phyloP scores from a whole-genome alignment of 225 moss, liverwort and hornwort genomes.

The Climacium dendroides region DNA sequence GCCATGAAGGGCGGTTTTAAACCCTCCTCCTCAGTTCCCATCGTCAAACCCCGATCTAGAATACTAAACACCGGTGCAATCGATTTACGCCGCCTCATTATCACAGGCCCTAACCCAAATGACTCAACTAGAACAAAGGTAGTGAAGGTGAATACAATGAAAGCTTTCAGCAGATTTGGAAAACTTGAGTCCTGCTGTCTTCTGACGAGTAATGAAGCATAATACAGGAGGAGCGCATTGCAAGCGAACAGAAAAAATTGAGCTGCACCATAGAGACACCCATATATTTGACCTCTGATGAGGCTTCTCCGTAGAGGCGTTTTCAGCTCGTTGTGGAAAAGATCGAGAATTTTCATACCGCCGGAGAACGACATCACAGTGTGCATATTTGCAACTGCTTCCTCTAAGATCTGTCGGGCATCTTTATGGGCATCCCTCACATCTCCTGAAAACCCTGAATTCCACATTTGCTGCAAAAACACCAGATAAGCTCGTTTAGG shows the following conservation, averaged over 20 bases:
- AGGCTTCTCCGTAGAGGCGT: constrained; percentile 38
- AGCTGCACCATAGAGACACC: constrained; percentile 48
- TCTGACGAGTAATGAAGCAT: constrained; percentile 32
- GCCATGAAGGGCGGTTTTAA: constrained; percentile 45
- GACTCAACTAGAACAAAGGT: constrained; percentile 52
- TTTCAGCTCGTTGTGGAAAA: constrained; percentile 47
- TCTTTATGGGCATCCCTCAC: constrained; percentile 53
- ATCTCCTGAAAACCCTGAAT: constrained; percentile 53
- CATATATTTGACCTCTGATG: constrained; percentile 44
- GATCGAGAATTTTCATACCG: constrained; percentile 36
- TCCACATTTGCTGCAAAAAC: constrained; percentile 60
- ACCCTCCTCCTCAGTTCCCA: constrained; percentile 45
- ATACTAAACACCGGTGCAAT: constrained; percentile 45
- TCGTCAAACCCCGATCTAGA: constrained; percentile 38
- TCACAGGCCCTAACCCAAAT: constrained; percentile 51
- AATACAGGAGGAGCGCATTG: constrained; percentile 48
- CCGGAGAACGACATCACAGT: constrained; percentile 66
- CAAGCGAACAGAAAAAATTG: constrained; percentile 55
- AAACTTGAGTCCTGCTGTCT: constrained; percentile 21
- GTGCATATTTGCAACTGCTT: constrained; percentile 64
- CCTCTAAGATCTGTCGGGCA: constrained; percentile 50
- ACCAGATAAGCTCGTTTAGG: not conserved
- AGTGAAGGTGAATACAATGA: constrained; percentile 53
- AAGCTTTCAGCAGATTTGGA: constrained; percentile 43
- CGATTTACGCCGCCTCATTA: constrained; percentile 51